Conservation (phyloP, 805 yeast species). For the Cyberlindnera americana region DNA sequence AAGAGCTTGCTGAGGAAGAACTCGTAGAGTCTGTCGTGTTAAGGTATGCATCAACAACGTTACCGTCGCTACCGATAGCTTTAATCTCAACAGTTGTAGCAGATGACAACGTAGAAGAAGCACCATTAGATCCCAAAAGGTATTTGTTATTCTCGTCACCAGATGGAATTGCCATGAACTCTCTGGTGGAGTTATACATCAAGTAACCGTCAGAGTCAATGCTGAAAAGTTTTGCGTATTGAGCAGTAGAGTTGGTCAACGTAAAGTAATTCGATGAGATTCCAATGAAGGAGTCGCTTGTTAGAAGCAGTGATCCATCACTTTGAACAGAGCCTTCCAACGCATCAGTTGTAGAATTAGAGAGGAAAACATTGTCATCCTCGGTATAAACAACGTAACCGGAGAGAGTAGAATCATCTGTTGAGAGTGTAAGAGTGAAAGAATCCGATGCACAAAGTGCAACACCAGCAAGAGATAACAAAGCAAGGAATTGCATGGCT, state of each 20-base stretch:
- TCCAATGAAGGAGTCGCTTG: constrained; percentile 4
- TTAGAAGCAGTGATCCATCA: constrained; percentile 3
- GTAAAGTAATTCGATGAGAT: constrained; percentile 12
- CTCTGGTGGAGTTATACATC: constrained; percentile 6
- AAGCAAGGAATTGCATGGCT: too few species aligned
- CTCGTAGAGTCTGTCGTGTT: not conserved
- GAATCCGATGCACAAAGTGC: constrained; percentile 4
- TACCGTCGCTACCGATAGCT: constrained; percentile 3
- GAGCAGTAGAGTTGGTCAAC: constrained; percentile 1
- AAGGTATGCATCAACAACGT: not conserved
- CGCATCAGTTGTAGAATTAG: not conserved
- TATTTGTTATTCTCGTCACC: constrained; percentile 11
- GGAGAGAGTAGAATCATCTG: not conserved
- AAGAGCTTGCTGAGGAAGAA: not conserved
- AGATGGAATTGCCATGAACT: constrained; percentile 13
- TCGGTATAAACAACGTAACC: constrained; percentile 1
- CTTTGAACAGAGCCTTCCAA: constrained; percentile 5
- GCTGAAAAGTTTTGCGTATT: constrained; percentile 10
- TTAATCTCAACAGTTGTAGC: constrained; percentile 5
- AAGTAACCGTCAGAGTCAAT: constrained; percentile 12
- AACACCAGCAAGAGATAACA: not conserved
- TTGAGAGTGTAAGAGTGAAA: constrained; percentile 3
- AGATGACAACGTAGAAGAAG: constrained; percentile 3
- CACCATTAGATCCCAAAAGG: constrained; percentile 14
- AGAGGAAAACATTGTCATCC: constrained; percentile 6